These are phyloP conservation scores for Aspergillus cejpii DNA, from an alignment of 2,329 filamentous ascomycete genomes.

Conservation along the genomic window DNA sequence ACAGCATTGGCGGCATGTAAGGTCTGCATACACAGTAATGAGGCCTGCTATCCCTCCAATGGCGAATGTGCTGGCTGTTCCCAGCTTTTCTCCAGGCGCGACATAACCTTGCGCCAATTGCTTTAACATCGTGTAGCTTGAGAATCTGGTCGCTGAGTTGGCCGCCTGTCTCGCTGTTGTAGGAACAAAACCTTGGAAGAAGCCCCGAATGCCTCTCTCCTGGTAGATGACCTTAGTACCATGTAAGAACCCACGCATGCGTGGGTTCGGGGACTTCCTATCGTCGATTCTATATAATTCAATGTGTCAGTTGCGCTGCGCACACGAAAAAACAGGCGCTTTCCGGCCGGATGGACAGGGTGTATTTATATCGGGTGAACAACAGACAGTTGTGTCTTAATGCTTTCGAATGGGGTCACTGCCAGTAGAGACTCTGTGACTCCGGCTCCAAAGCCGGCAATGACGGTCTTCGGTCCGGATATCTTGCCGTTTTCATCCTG, in stretches of 20 bases:
- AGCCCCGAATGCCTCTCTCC: slow-evolving; percentile 81
- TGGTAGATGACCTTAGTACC: slow-evolving; percentile 79
- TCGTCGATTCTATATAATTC: slow-evolving; percentile 76
- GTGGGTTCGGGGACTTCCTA: slow-evolving; percentile 74
- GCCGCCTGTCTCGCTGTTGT: slow-evolving; percentile 92
- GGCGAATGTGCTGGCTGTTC: slow-evolving; percentile 77
- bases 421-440: slow-evolving; percentile 89
- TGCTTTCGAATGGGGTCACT: slow-evolving; percentile 94
- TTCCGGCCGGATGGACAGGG: not conserved
- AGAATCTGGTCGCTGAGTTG: slow-evolving; percentile 87
- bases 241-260: slow-evolving; percentile 86
- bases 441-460: slow-evolving; percentile 89
- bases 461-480: slow-evolving; percentile 80
- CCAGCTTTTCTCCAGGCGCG: slow-evolving; percentile 89
- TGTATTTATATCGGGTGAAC: slow-evolving; percentile 3
- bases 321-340: not conserved
- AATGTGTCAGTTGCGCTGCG: not conserved
- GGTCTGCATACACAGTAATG: slow-evolving; percentile 64
- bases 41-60: slow-evolving; percentile 83
- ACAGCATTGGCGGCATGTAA: not conserved
- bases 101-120: slow-evolving; percentile 89
- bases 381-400: slow-evolving; percentile 83
- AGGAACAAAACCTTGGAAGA: slow-evolving; percentile 94
- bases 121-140: slow-evolving; percentile 81
- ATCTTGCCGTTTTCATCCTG: slow-evolving; percentile 80